A percentile compares a stretch with the other conserved stretches of the same genome.
Evolutionary conservation across 768 basidiomycete genomes (phyloP).

Genomic region (Daedaleopsis nitida): DNA sequence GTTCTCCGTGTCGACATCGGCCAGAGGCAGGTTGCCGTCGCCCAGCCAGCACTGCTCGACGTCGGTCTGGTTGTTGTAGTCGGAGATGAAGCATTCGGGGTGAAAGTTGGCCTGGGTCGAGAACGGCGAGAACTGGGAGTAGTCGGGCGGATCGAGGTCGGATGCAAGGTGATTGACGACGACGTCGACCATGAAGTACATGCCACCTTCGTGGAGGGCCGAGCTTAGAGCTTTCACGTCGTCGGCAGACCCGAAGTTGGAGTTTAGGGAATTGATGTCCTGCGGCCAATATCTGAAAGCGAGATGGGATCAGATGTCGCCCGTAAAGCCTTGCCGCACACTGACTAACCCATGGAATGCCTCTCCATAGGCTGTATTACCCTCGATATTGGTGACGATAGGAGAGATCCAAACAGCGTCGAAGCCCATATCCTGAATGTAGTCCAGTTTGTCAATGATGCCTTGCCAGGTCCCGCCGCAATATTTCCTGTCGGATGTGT

Average conservation of each 20-base stretch:
- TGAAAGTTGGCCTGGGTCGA: constrained; percentile 41
- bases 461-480: constrained; percentile 60
- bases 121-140: constrained; percentile 34
- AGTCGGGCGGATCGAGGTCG: constrained; percentile 25
- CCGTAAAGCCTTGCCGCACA: no score
- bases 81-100: constrained; percentile 40
- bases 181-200: constrained; percentile 65
- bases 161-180: constrained; percentile 65
- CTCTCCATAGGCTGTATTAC: constrained; percentile 48
- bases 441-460: constrained; percentile 55
- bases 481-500: constrained; percentile 47
- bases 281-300: constrained; percentile 49
- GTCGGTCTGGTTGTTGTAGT: constrained; percentile 48
- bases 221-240: constrained; percentile 52
- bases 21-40: constrained; percentile 51
- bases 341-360: constrained; percentile 56
- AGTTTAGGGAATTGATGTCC: constrained; percentile 50
- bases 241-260: constrained; percentile 51
- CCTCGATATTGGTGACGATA: constrained; percentile 48
- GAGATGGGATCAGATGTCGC: not conserved
- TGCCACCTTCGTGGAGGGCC: constrained; percentile 51
- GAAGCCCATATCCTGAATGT: constrained; percentile 64
- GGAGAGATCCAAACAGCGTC: constrained; percentile 62
- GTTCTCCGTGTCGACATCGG: constrained; percentile 60
- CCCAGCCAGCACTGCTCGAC: constrained; percentile 66